Percentiles rank a stretch among this genome's conserved stretches.
These are phyloP conservation scores for Berberis thunbergii DNA, from an alignment of 164 flowering plant species.

Conservation along the genomic window DNA sequence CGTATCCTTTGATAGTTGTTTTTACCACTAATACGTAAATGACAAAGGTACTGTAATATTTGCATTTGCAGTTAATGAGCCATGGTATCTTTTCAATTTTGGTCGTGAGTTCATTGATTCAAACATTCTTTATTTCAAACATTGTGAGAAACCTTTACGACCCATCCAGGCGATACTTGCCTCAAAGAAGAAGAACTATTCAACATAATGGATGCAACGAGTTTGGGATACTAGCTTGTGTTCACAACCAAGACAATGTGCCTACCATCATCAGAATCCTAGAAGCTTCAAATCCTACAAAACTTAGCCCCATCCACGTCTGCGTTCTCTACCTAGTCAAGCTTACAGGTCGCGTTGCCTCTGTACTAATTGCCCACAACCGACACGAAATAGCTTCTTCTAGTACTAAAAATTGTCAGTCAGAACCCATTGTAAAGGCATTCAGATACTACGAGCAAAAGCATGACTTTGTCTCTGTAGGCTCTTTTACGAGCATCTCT, in stretches of 20 bases:
- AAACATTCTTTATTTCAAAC: neutral
- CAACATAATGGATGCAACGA: neutral
- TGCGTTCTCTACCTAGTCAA: constrained; percentile 12
- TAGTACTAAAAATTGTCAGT: neutral
- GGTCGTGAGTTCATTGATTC: neutral
- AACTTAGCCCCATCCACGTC: constrained; percentile 2
- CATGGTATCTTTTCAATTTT: neutral
- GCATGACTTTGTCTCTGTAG: constrained; percentile 13
- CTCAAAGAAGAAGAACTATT: constrained; percentile 2
- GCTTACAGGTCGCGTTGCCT: constrained; percentile 11
- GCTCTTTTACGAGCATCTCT: constrained; percentile 30
- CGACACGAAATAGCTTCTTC: neutral
- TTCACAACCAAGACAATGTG: constrained; percentile 10
- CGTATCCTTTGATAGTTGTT: no score
- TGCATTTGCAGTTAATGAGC: neutral
- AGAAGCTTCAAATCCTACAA: constrained; percentile 5
- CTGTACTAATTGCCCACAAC: neutral
- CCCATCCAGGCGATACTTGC: constrained; percentile 1
- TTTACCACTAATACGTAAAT: no score
- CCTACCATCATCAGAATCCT: constrained; percentile 3
- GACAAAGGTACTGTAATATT: no score
- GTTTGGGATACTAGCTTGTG: constrained; percentile 11
- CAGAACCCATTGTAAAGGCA: constrained; percentile 27
- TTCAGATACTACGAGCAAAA: constrained; percentile 22
- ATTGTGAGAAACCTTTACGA: neutral